Evolutionary conservation across 2,329 filamentous ascomycete genomes (phyloP), one percentile per base, ranked within the genome.

Genomic region (Blastomyces emzantsi): DNA sequence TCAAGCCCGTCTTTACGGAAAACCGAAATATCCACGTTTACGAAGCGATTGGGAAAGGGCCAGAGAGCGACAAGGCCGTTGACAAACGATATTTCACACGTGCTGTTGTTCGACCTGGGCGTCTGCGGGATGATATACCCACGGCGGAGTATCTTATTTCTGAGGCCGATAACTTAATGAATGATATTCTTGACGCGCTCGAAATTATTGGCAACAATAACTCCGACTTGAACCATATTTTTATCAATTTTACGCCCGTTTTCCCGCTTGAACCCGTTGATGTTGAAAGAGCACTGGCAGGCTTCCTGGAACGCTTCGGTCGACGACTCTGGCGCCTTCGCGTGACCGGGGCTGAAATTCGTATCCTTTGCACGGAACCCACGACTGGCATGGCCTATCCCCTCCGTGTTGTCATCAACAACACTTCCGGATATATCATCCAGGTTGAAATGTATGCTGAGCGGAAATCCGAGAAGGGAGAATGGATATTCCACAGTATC

Each of bases 21-120:
- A 99, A 99, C 83, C 90, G 95, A 74, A 97, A 96, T 79, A 97
- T 99, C 68, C 94, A 99, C 81, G 92, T 99, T 65, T 99, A 97
- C 79, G 92, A 97, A 82, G 94, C 90, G 69, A 82, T 96, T 71
- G 94, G 94, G 73, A 99, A 97, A 82, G 90, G 90, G 60, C 89
- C 92, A 49, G 92, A 97, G 75, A 92, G 90, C 63, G 94, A 99
- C 79, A 80, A 80, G 69, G 75, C 78, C 30, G 73, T 79, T 63
- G 79, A 81, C 70, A 97, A 97, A 86, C 89, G 94, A 70, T 99
- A 97, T 85, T 99, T 99, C 77, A 94, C 94, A 60, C 91, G 94
- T 76, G 93, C 93, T 65, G 90, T 97, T 58, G 95, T 99, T 69
- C 87, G 94, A 71, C 91, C 94, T 66, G 94, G 94, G 59, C 90